phyloP scores from a whole-genome alignment of 73 alveolate genomes.

The Paramecium bursaria region DNA sequence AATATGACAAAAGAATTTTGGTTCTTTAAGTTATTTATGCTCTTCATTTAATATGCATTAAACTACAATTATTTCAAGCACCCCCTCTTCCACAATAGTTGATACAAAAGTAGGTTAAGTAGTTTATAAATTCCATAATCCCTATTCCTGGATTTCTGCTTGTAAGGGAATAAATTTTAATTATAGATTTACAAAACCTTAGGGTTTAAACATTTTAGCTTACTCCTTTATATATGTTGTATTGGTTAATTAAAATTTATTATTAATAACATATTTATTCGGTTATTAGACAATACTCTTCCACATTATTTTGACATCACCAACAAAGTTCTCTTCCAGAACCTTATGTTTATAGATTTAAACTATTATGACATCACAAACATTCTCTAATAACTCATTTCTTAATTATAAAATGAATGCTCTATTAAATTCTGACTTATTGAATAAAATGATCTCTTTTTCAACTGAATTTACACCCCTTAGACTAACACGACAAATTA shows the following conservation, averaged over 20 bases:
- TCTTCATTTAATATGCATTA: conserved; percentile 29
- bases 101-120: not conserved
- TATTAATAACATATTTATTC: conserved; percentile 41
- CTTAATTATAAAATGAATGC: conserved; percentile 19
- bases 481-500: not conserved
- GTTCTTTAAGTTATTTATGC: conserved; percentile 6
- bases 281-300: conserved; percentile 35
- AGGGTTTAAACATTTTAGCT: conserved; percentile 43
- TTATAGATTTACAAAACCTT: conserved; percentile 11
- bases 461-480: not conserved
- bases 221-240: conserved; percentile 50
- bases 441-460: conserved; percentile 36
- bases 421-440: conserved; percentile 32
- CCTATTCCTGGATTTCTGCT: not conserved
- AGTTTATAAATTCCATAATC: not conserved
- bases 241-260: conserved; percentile 30
- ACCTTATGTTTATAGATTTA: conserved; percentile 25
- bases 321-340: conserved; percentile 57
- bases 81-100: conserved; percentile 27
- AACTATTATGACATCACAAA: conserved; percentile 37
- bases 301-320: conserved; percentile 65
- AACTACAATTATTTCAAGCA: conserved; percentile 9
- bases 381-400: conserved; percentile 47
- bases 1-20: conserved; percentile 13
- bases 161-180: conserved; percentile 14